Percentiles rank a stretch among this genome's conserved stretches.
These are phyloP conservation scores for Cytospora leucostoma DNA, from an alignment of 2,329 filamentous ascomycete genomes.

Conservation along the genomic window DNA sequence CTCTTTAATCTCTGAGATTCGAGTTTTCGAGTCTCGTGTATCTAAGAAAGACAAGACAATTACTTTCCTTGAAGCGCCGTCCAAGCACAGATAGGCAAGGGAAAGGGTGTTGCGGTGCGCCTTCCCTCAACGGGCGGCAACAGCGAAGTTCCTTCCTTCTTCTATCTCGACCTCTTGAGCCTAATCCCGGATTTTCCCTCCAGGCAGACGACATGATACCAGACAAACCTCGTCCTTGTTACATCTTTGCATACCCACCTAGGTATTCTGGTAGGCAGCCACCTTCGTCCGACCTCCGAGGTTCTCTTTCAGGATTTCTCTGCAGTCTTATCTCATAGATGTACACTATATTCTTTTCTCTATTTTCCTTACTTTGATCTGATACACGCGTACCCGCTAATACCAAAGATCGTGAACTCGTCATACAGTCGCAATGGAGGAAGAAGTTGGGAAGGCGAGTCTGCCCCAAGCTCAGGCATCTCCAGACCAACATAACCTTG, in stretches of 20 bases:
- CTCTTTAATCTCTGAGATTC: background rate
- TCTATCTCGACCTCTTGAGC: background rate
- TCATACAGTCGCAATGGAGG: background rate
- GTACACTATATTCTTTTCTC: background rate
- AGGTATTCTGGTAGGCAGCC: too few species aligned
- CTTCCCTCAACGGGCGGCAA: constrained; percentile 2
- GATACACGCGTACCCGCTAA: background rate
- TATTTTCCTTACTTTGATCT: background rate
- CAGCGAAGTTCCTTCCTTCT: background rate
- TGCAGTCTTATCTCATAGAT: background rate
- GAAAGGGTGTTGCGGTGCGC: background rate
- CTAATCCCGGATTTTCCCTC: too few species aligned
- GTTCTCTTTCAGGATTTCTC: background rate
- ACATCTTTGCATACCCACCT: background rate
- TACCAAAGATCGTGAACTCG: background rate
- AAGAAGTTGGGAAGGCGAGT: background rate
- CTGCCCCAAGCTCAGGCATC: background rate
- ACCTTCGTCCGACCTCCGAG: background rate
- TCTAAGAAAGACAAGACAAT: background rate
- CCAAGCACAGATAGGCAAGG: background rate
- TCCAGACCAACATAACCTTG: background rate
- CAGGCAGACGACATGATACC: background rate
- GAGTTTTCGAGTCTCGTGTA: background rate
- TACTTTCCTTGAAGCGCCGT: background rate
- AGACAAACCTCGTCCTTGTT: background rate